Conservation (phyloP, 169 alveolate genomes). For the Besnoitia besnoiti region DNA sequence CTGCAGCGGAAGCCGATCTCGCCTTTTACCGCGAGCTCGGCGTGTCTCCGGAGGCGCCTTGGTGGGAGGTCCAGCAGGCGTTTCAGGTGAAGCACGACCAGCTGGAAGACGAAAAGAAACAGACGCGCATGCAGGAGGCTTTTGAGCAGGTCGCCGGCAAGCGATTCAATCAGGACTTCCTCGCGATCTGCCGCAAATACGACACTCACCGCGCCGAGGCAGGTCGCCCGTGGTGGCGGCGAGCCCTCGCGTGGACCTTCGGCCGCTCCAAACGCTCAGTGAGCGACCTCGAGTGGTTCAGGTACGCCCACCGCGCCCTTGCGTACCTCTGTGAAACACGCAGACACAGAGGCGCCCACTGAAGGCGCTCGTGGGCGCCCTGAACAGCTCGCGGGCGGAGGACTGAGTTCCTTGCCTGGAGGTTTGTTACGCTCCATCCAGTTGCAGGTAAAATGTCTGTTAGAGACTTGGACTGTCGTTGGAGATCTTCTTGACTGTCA, state of each 20-base stretch:
- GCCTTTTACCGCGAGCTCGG: neutral
- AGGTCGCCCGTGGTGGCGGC: neutral
- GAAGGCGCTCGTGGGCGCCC: too few species aligned
- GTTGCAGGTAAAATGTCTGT: too few species aligned
- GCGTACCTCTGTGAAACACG: too few species aligned
- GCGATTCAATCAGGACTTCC: neutral
- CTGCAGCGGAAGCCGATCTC: neutral
- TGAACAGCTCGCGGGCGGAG: too few species aligned
- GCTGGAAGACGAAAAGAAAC: neutral
- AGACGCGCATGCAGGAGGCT: neutral
- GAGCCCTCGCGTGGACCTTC: neutral
- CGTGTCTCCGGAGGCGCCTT: neutral
- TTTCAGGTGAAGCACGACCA: neutral
- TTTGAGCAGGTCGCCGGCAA: neutral
- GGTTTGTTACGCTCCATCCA: too few species aligned
- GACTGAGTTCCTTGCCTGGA: too few species aligned
- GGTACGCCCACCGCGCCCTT: neutral
- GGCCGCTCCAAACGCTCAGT: neutral
- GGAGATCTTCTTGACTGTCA: too few species aligned
- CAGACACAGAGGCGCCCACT: too few species aligned
- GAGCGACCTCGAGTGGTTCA: neutral
- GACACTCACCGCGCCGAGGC: neutral
- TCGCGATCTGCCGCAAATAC: neutral
- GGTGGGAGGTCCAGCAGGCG: constrained; percentile 19
- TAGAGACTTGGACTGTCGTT: too few species aligned